Evolutionary conservation across 176 grass and related monocot species (phyloP).

Genomic region (Panicum miliaceum): DNA sequence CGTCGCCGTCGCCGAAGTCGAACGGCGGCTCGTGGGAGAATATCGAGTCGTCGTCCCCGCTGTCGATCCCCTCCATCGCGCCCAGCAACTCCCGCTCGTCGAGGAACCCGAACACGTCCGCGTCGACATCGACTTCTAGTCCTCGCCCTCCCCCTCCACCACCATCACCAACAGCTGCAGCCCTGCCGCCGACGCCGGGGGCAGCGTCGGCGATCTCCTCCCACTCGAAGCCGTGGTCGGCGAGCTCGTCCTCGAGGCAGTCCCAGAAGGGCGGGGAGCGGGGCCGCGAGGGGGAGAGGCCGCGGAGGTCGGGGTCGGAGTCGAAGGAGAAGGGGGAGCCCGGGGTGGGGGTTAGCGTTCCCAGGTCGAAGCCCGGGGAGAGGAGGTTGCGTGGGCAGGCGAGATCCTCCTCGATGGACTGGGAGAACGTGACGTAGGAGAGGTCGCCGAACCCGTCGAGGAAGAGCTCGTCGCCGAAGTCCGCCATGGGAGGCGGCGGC

Average conservation of each 20-base stretch:
- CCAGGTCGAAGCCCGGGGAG: slow-evolving; percentile 35
- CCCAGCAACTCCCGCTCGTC: slow-evolving; percentile 66
- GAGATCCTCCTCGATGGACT: slow-evolving; percentile 42
- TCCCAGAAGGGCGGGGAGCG: slow-evolving; percentile 56
- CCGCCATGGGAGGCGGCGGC: slow-evolving; percentile 48
- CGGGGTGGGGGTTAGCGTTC: slow-evolving; percentile 37
- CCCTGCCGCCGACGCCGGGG: neutral
- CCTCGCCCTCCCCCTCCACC: neutral
- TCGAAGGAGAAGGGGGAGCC: slow-evolving; percentile 50
- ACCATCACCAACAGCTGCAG: neutral
- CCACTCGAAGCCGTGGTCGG: slow-evolving; percentile 57
- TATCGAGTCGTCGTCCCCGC: slow-evolving; percentile 51
- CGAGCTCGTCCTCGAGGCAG: slow-evolving; percentile 56
- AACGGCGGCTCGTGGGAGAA: slow-evolving; percentile 59
- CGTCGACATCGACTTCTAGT: neutral
- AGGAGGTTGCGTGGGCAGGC: slow-evolving; percentile 22
- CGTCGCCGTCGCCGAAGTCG: slow-evolving; percentile 42
- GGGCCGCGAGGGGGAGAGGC: slow-evolving; percentile 39
- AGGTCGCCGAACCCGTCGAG: slow-evolving; percentile 52
- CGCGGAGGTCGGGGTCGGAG: slow-evolving; percentile 33
- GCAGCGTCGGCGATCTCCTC: slow-evolving; percentile 56
- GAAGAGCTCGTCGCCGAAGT: slow-evolving; percentile 60
- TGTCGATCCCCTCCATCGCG: slow-evolving; percentile 54
- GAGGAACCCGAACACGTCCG: slow-evolving; percentile 47
- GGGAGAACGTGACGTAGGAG: slow-evolving; percentile 50